A percentile compares a stretch with the other conserved stretches of the same genome.
Conservation (phyloP, 164 flowering plant genomes). For the Saururus chinensis region DNA sequence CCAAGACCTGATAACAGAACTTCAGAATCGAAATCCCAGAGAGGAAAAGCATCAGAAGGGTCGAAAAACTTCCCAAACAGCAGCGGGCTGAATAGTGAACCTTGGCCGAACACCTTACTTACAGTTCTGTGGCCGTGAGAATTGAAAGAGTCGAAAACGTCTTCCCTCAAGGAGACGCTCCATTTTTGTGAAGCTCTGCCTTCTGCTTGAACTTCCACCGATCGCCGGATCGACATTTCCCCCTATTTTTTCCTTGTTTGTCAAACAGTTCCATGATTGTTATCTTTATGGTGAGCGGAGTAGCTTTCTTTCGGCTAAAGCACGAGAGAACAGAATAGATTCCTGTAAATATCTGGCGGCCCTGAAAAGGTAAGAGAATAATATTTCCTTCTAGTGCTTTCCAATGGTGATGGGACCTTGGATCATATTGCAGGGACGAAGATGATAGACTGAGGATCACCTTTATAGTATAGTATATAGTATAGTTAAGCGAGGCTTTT, state of each 20-base stretch:
- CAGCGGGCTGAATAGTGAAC: slow-evolving; percentile 74
- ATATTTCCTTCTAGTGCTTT: slow-evolving; percentile 11
- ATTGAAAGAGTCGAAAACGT: slow-evolving; percentile 37
- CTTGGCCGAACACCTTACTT: slow-evolving; percentile 46
- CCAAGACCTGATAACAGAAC: slow-evolving; percentile 32
- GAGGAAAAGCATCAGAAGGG: slow-evolving; percentile 91
- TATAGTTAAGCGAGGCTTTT: no score
- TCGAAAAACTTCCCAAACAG: slow-evolving; percentile 83
- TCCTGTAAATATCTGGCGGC: slow-evolving; percentile 28
- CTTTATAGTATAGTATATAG: no score
- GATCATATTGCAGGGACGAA: no score
- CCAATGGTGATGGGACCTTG: slow-evolving; percentile 4
- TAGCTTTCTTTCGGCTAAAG: background rate
- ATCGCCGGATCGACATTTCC: slow-evolving; percentile 31
- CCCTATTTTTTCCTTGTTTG: slow-evolving; percentile 1
- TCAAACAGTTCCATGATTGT: slow-evolving; percentile 16
- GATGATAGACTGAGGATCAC: background rate
- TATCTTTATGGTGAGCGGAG: slow-evolving; percentile 19
- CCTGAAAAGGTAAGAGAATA: slow-evolving; percentile 20
- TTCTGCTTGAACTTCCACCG: slow-evolving; percentile 46
- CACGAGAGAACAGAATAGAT: slow-evolving; percentile 9
- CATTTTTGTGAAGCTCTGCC: slow-evolving; percentile 61
- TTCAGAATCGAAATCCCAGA: slow-evolving; percentile 83
- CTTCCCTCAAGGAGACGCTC: slow-evolving; percentile 54
- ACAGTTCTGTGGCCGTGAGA: slow-evolving; percentile 24